These are phyloP conservation scores for Exophiala viscosa DNA, from an alignment of 2,329 filamentous ascomycete genomes.

Conservation along the genomic window DNA sequence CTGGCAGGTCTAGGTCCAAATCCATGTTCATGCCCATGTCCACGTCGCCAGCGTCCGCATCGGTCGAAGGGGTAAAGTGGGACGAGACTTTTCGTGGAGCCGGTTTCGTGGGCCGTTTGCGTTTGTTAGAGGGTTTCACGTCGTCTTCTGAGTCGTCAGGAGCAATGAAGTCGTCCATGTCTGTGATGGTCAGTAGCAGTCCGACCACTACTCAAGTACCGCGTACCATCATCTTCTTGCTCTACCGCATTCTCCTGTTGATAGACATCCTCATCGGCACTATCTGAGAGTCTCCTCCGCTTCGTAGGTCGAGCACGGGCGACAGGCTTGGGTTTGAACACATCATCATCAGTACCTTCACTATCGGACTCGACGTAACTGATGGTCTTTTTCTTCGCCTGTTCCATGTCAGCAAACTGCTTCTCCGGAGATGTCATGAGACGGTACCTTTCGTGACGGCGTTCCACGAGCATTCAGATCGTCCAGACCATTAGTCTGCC, in stretches of 20 bases:
- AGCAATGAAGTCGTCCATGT: slow-evolving; percentile 83
- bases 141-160: slow-evolving; percentile 79
- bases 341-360: slow-evolving; percentile 63
- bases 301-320: slow-evolving; percentile 48
- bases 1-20: slow-evolving; percentile 53
- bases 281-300: slow-evolving; percentile 59
- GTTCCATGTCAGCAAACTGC: slow-evolving; percentile 6
- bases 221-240: slow-evolving; percentile 48
- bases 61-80: slow-evolving; percentile 40
- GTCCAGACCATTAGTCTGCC: slow-evolving; percentile 21
- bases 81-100: slow-evolving; percentile 39
- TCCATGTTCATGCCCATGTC: slow-evolving; percentile 43
- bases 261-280: slow-evolving; percentile 65
- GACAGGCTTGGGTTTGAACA: slow-evolving; percentile 57
- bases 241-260: slow-evolving; percentile 60
- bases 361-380: slow-evolving; percentile 85
- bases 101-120: slow-evolving; percentile 54
- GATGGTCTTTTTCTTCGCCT: slow-evolving; percentile 60
- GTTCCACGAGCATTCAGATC: slow-evolving; percentile 56
- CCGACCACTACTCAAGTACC: neutral
- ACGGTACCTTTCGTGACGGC: slow-evolving; percentile 65
- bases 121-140: slow-evolving; percentile 61
- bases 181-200: slow-evolving; percentile 39
- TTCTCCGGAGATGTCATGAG: neutral
- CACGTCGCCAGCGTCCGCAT: slow-evolving; percentile 44